Conservation (phyloP, 2,329 filamentous ascomycete genomes). For the Dendrostoma leiphaemia region DNA sequence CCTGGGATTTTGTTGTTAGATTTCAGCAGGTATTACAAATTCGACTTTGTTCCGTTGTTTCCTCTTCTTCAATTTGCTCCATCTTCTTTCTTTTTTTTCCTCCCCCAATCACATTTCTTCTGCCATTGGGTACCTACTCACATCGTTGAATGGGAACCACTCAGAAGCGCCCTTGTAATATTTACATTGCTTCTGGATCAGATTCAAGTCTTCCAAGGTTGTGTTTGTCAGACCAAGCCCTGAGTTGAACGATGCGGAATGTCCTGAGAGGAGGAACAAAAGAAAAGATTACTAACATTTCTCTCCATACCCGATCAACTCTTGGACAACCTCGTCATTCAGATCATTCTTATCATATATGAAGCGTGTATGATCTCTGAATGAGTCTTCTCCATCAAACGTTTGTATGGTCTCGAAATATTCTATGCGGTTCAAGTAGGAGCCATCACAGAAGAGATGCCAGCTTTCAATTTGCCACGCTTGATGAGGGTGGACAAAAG, state of each 20-base stretch:
- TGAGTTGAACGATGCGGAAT: no score
- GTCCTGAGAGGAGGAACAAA: no score
- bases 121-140: neutral
- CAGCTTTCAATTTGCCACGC: neutral
- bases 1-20: neutral
- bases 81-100: no score
- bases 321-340: neutral
- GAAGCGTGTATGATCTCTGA: neutral
- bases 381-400: neutral
- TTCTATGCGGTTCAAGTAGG: neutral
- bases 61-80: no score
- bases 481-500: neutral
- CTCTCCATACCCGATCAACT: neutral
- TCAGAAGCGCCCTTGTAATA: conserved; percentile 17
- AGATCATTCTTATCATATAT: neutral
- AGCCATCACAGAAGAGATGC: neutral
- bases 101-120: no score
- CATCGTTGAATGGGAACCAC: conserved; percentile 22
- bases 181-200: conserved; percentile 18
- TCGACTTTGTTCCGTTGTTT: no score
- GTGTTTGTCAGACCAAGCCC: no score
- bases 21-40: no score
- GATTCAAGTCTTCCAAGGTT: no score
- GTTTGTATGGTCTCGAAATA: accelerated
- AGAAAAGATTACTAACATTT: no score